Base-by-base conservation (phyloP, 139 green algal genomes). In the Penium margaritaceum region DNA sequence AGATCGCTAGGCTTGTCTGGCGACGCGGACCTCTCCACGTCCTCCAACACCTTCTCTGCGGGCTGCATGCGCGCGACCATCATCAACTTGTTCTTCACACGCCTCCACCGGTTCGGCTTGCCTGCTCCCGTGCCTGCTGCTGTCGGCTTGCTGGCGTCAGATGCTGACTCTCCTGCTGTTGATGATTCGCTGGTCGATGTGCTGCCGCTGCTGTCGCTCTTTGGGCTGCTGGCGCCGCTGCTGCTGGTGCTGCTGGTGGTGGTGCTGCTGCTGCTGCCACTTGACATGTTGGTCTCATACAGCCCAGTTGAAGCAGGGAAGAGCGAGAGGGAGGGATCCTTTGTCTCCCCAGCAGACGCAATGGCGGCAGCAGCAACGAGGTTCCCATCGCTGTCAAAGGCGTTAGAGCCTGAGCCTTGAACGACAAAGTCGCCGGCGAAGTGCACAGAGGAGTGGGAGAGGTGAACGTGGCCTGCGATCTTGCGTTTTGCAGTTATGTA, bases 351-450 rank as follows among this genome's bases (percentile, higher is more conserved):
- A 24, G 15, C 27, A 35, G 12, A 38, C 7, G 55, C 24, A 38
- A 21, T 6, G 24, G 19, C 24, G 30, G 51, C 24, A 60, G 21
- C 29, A 6, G 51, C 24, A 60, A 24, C 15, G 51, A 24, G 51
- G 51, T n/a, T 60, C 24, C 51, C 51, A 6, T 60, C 51, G n/a
- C 24, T n/a, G 21, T 60, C 24, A 24, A 60, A 66, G 30, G 36
- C 27, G 0, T 24, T 21, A 12, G 35, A 57, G 3, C 33, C 63
- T 21, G 35, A 37, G 35, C 63, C 35, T 21, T 70, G 33, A 21
- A 70, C 35, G 27, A 27, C 35, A 36, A 57, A 70, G 35, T 70
- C 63, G 19, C n/a, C 63, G 21, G 54, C 29, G 36, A 70, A 70
- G 37, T 70, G 63, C 2, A 54, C 21, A n/a, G 27, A 19, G 14